Evolutionary conservation across 352 stramenopile genomes (phyloP).

Genomic region (Pseudoperonospora humuli): DNA sequence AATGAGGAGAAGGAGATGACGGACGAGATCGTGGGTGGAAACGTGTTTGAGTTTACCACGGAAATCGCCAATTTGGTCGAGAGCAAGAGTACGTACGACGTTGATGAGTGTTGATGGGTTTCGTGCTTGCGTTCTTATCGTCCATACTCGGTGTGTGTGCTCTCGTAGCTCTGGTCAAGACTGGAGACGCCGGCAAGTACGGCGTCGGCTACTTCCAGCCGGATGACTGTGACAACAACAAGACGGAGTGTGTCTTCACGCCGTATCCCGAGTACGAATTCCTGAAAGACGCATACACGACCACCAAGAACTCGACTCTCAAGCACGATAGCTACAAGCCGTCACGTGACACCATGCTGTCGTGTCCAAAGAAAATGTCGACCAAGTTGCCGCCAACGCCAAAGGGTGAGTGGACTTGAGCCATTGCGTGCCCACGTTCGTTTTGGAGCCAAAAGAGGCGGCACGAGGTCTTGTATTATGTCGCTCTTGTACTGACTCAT

Average conservation of each 20-base stretch:
- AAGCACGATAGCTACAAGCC: slow-evolving; percentile 32
- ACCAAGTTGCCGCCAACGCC: slow-evolving; percentile 23
- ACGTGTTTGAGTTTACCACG: slow-evolving; percentile 71
- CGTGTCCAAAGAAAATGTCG: slow-evolving; percentile 35
- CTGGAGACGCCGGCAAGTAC: slow-evolving; percentile 52
- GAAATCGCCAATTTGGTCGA: slow-evolving; percentile 48
- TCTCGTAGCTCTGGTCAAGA: slow-evolving; percentile 33
- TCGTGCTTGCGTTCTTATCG: background rate
- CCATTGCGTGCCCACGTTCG: no score
- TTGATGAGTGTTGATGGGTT: background rate
- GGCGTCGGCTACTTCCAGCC: slow-evolving; percentile 68
- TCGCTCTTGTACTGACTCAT: no score
- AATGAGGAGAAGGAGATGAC: slow-evolving; percentile 67
- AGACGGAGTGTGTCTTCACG: slow-evolving; percentile 42
- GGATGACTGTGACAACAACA: slow-evolving; percentile 57
- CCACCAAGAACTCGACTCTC: slow-evolving; percentile 47
- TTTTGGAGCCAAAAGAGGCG: no score
- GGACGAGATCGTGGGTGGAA: slow-evolving; percentile 52
- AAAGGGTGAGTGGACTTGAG: no score
- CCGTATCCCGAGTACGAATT: slow-evolving; percentile 68
- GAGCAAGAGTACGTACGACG: slow-evolving; percentile 19
- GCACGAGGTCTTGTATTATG: no score
- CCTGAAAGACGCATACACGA: slow-evolving; percentile 70
- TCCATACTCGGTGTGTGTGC: background rate
- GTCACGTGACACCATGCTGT: slow-evolving; percentile 26